Conservation (phyloP, 192 early-diverging fungal genomes). For the Rhizoclosmatium globosum region DNA sequence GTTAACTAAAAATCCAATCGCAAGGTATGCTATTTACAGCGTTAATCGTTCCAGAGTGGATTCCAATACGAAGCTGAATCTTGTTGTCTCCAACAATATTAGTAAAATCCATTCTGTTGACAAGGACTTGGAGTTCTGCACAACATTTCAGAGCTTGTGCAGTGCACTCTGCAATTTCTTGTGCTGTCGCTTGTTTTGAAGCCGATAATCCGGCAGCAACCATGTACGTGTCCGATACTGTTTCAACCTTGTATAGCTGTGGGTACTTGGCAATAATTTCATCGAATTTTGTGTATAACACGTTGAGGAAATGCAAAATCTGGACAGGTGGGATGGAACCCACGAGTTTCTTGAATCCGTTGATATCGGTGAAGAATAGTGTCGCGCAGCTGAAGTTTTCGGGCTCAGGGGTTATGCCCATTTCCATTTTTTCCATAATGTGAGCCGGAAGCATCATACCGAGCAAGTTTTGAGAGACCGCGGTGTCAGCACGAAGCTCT, state of each 20-base stretch:
- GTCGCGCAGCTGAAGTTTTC: conserved; percentile 28
- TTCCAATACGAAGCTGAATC: conserved; percentile 43
- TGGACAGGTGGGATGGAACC: conserved; percentile 3
- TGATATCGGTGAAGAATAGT: conserved; percentile 39
- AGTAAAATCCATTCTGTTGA: conserved; percentile 7
- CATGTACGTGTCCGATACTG: conserved; percentile 36
- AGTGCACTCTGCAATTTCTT: conserved; percentile 17
- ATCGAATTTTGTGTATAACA: conserved; percentile 30
- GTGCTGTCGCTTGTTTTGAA: background rate
- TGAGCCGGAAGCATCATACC: conserved; percentile 46
- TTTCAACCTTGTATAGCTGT: conserved; percentile 36
- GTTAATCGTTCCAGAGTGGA: conserved; percentile 44
- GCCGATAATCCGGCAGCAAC: conserved; percentile 34
- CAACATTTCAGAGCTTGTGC: conserved; percentile 17
- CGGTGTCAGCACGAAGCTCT: conserved; percentile 34
- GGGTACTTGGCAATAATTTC: conserved; percentile 14
- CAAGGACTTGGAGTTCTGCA: conserved; percentile 11
- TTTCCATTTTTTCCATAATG: conserved; percentile 41
- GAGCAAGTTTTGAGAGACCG: conserved; percentile 29
- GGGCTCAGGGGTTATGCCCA: conserved; percentile 31
- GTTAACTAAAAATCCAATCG: background rate
- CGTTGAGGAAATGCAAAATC: conserved; percentile 25
- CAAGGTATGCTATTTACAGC: conserved; percentile 7
- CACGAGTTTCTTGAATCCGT: conserved; percentile 25
- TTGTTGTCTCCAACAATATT: conserved; percentile 18